A percentile compares a stretch with the other conserved stretches of the same genome.
Conservation (phyloP, 495 filamentous ascomycete species). For the Trichocladium uniseriatum region DNA sequence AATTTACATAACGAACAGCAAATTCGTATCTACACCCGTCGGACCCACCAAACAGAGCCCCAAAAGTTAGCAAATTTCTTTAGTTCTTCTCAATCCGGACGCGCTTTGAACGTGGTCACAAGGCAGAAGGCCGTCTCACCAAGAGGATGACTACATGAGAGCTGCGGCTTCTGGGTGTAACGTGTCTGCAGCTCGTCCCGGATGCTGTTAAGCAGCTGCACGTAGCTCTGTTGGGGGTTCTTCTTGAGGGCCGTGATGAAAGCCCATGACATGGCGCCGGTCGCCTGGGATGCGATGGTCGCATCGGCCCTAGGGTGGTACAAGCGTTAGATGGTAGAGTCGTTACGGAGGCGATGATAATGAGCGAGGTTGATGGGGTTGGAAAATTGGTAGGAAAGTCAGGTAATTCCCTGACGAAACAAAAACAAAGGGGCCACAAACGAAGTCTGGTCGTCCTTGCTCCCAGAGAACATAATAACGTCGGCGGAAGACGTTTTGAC, state of each 20-base stretch:
- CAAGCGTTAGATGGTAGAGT: too few relatives aligned
- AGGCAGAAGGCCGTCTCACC: conserved; percentile 42
- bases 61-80: not conserved
- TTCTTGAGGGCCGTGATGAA: conserved; percentile 92
- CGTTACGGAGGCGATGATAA: too few relatives aligned
- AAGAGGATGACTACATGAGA: conserved; percentile 92
- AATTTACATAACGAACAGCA: conserved; percentile 43
- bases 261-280: conserved; percentile 96
- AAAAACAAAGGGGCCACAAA: conserved; percentile 38
- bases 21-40: conserved; percentile 36
- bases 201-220: conserved; percentile 90
- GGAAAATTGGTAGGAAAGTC: too few relatives aligned
- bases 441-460: conserved; percentile 94
- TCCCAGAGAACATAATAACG: conserved; percentile 95
- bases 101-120: conserved; percentile 23
- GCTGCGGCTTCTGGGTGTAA: conserved; percentile 93
- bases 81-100: conserved; percentile 9
- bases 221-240: conserved; percentile 96
- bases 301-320: conserved; percentile 59
- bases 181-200: conserved; percentile 81
- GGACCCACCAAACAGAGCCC: not conserved
- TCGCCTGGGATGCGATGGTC: conserved; percentile 69
- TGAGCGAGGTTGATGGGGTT: too few relatives aligned
- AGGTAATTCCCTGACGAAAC: not conserved
- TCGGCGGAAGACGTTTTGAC: conserved; percentile 94